These are phyloP conservation scores for Paraglomus brasilianum DNA, from an alignment of 192 early-diverging fungal species.

Conservation along the genomic window DNA sequence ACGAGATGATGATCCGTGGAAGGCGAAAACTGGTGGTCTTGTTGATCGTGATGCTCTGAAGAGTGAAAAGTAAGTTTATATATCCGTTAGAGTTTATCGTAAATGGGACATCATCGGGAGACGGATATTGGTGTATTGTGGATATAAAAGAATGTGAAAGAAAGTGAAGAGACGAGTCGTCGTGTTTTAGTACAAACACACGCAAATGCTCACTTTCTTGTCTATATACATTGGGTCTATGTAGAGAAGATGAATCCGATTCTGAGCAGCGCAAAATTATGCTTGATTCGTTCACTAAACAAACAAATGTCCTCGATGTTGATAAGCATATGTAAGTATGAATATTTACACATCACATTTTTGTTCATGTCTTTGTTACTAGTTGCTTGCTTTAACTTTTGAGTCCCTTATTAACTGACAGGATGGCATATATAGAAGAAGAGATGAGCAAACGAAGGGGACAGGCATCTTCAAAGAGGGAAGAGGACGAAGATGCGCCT, in stretches of 20 bases:
- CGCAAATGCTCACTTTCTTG: background rate
- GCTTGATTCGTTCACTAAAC: conserved; percentile 66
- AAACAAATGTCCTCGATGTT: conserved; percentile 74
- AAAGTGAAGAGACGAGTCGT: background rate
- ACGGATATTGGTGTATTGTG: conserved; percentile 31
- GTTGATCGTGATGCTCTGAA: conserved; percentile 50
- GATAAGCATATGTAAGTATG: conserved; percentile 71
- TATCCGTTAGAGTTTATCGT: background rate
- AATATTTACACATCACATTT: conserved; percentile 10
- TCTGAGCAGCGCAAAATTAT: conserved; percentile 42
- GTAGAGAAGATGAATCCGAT: conserved; percentile 39
- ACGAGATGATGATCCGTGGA: conserved; percentile 58
- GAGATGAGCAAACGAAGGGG: conserved; percentile 67
- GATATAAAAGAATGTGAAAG: conserved; percentile 22
- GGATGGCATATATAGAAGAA: conserved; percentile 81
- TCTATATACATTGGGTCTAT: background rate
- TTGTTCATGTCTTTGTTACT: conserved; percentile 1
- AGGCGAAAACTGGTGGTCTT: conserved; percentile 52
- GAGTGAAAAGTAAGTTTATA: conserved; percentile 34
- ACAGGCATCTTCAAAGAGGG: conserved; percentile 25
- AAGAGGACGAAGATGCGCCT: conserved; percentile 39
- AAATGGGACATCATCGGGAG: conserved; percentile 16
- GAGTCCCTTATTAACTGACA: conserved; percentile 33
- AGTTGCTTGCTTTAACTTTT: background rate
- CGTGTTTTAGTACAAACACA: background rate